A percentile compares a stretch with the other conserved stretches of the same genome.
These are phyloP conservation scores for Tricholoma matsutake DNA, from an alignment of 768 basidiomycete species.

Conservation along the genomic window DNA sequence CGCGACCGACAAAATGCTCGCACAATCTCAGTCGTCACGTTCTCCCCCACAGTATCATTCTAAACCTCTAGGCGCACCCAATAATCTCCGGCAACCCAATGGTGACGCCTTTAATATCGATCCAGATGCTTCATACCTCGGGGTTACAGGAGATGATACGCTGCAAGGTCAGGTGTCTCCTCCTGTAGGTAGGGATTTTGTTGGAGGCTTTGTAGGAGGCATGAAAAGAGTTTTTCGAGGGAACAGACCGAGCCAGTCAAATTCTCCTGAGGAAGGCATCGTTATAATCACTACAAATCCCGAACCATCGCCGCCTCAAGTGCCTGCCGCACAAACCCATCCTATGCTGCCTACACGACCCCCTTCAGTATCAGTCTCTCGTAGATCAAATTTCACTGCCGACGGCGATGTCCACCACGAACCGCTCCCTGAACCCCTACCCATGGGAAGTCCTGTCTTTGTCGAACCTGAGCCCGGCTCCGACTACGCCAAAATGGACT, in stretches of 20 bases:
- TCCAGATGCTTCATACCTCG: slow-evolving; percentile 10
- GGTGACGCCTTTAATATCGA: slow-evolving; percentile 13
- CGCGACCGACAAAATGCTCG: no score
- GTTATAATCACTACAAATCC: neutral
- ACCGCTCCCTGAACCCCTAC: slow-evolving; percentile 1
- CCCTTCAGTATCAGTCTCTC: slow-evolving; percentile 6
- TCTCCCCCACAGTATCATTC: no score
- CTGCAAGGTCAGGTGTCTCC: neutral
- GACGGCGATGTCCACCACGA: slow-evolving; percentile 13
- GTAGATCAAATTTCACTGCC: slow-evolving; percentile 2
- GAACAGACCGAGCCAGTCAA: neutral
- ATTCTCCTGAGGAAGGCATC: slow-evolving; percentile 4
- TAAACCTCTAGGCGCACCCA: neutral
- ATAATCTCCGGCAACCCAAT: slow-evolving; percentile 8
- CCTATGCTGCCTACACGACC: neutral
- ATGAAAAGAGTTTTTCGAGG: slow-evolving; percentile 14
- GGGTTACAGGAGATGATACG: neutral
- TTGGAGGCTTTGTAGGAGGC: slow-evolving; percentile 5
- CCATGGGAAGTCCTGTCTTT: slow-evolving; percentile 21
- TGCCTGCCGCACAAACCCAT: neutral
- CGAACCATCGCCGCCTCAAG: neutral
- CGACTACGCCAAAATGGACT: slow-evolving; percentile 35
- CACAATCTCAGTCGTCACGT: no score
- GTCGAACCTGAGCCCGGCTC: slow-evolving; percentile 25
- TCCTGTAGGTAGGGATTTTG: slow-evolving; percentile 7